Evolutionary conservation across 441 rosid genomes (phyloP).

Genomic region (Adansonia grandidieri): DNA sequence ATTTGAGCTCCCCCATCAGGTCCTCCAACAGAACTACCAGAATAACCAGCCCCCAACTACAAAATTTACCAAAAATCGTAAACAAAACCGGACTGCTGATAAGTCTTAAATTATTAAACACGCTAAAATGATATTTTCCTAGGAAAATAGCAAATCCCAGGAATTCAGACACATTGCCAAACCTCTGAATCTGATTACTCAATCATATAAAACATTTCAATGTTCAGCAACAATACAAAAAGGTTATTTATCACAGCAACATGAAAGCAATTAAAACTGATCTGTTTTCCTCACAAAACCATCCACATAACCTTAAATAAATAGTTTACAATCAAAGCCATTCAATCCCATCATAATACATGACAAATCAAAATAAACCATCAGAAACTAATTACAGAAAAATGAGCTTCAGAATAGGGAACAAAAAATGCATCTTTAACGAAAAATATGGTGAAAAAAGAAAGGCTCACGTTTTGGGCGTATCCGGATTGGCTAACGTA

Average conservation of each 20-base stretch:
- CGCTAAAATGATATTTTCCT: background rate
- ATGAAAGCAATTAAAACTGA: conserved; percentile 7
- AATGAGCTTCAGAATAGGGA: background rate
- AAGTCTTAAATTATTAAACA: conserved; percentile 12
- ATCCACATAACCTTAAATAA: background rate
- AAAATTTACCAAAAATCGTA: conserved; percentile 17
- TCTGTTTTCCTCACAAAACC: background rate
- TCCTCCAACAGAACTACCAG: conserved; percentile 72
- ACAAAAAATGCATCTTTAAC: background rate
- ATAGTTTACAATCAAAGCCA: conserved; percentile 1
- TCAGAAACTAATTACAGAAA: background rate
- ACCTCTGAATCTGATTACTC: conserved; percentile 9
- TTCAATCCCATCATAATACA: background rate
- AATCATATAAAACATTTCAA: background rate
- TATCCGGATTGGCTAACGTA: conserved; percentile 82
- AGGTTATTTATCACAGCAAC: background rate
- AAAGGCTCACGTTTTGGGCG: conserved; percentile 69
- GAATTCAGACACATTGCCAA: background rate
- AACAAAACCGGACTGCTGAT: background rate
- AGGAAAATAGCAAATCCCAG: background rate
- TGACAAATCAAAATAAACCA: background rate
- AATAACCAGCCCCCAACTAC: conserved; percentile 67
- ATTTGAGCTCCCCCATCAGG: conserved; percentile 69
- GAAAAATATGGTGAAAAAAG: background rate
- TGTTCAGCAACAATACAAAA: conserved; percentile 7